These are phyloP conservation scores for Lentinula detonsa DNA, from an alignment of 768 basidiomycete genomes.

Conservation along the genomic window DNA sequence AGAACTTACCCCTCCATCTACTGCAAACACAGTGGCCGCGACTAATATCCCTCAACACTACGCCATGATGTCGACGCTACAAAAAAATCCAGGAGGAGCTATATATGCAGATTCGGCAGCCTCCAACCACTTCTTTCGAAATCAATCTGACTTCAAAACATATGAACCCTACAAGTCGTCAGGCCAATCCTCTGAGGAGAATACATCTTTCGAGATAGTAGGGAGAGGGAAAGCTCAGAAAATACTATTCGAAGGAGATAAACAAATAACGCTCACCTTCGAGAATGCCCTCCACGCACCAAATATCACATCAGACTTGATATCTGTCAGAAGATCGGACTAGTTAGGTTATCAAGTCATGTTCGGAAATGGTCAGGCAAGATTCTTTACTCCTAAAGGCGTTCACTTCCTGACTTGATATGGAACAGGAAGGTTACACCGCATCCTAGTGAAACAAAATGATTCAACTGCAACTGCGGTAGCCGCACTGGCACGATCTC, in stretches of 20 bases:
- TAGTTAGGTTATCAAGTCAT: conserved; percentile 7
- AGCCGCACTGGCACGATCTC: conserved; percentile 11
- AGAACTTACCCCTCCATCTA: background rate
- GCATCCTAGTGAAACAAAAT: background rate
- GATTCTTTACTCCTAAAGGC: background rate
- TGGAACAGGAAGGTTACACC: background rate
- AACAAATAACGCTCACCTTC: too few species aligned
- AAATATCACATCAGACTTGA: too few species aligned
- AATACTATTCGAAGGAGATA: too few species aligned
- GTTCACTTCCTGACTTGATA: background rate
- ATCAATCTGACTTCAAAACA: conserved; percentile 4
- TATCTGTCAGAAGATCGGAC: conserved; percentile 15
- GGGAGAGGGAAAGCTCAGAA: conserved; percentile 19
- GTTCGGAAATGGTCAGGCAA: conserved; percentile 12
- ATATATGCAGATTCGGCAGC: background rate
- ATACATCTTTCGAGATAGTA: conserved; percentile 12
- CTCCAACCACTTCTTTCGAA: background rate
- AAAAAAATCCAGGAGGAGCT: background rate
- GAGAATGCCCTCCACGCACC: too few species aligned
- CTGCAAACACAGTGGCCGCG: background rate
- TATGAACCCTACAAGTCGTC: conserved; percentile 8
- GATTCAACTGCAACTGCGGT: background rate
- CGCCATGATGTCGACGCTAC: background rate
- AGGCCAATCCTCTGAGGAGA: conserved; percentile 14
- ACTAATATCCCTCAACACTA: background rate